These are phyloP conservation scores for Ascochyta koolunga DNA, from an alignment of 2,329 filamentous ascomycete species.

Conservation along the genomic window DNA sequence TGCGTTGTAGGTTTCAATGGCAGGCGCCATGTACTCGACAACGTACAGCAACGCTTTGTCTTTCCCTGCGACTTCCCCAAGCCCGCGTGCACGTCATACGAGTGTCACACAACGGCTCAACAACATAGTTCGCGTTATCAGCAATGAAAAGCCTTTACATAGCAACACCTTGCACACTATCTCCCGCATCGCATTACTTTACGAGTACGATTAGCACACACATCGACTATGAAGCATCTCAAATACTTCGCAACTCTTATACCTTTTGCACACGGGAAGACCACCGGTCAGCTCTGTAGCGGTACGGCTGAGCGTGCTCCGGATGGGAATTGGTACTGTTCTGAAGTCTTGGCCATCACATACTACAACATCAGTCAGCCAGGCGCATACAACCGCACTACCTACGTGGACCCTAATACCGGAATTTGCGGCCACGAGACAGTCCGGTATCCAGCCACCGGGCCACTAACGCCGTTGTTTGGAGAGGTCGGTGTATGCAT, in stretches of 20 bases:
- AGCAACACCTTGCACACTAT: not conserved
- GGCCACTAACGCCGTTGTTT: conserved; percentile 69
- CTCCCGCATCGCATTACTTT: conserved; percentile 10
- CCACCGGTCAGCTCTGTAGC: conserved; percentile 42
- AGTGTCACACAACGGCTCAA: not conserved
- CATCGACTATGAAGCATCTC: conserved; percentile 29
- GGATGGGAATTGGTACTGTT: conserved; percentile 70
- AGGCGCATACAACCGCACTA: conserved; percentile 70
- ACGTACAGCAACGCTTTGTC: not conserved
- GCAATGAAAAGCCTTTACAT: not conserved
- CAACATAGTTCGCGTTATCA: not conserved
- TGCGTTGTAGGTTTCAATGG: not conserved
- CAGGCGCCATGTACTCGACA: not conserved
- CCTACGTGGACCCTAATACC: conserved; percentile 62
- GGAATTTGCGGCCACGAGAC: conserved; percentile 61
- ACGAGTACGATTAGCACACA: conserved; percentile 4
- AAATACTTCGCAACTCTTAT: conserved; percentile 22
- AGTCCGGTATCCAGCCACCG: conserved; percentile 64
- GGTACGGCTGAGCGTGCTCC: conserved; percentile 40
- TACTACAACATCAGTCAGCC: conserved; percentile 66
- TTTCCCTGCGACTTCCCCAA: not conserved
- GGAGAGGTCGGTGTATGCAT: conserved; percentile 63
- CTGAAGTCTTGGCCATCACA: conserved; percentile 68
- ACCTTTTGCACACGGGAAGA: conserved; percentile 29
- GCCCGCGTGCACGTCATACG: not conserved